These are phyloP conservation scores for Rosa rugosa DNA, from an alignment of 306 rosid genomes.

Conservation along the genomic window DNA sequence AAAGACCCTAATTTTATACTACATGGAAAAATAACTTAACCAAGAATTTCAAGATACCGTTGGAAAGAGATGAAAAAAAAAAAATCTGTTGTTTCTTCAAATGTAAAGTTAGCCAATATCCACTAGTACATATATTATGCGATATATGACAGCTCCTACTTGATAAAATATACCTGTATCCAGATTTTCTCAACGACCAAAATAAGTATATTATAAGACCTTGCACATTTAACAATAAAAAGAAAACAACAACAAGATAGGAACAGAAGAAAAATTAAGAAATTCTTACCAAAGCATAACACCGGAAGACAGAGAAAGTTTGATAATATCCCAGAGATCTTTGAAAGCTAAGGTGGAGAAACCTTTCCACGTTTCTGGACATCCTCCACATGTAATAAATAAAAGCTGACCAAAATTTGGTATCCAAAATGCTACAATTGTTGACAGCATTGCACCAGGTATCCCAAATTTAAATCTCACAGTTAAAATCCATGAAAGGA, in stretches of 20 bases:
- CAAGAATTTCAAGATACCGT: no score
- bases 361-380: slow-evolving; percentile 63
- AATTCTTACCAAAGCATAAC: slow-evolving; percentile 55
- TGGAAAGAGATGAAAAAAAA: no score
- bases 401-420: slow-evolving; percentile 54
- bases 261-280: no score
- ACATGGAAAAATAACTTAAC: no score
- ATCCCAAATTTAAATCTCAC: slow-evolving; percentile 50
- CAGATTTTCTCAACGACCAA: no score
- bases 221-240: background rate
- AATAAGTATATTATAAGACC: no score
- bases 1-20: no score
- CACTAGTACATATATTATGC: no score
- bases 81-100: no score
- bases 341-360: slow-evolving; percentile 56
- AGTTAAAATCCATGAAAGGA: slow-evolving; percentile 56
- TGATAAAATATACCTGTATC: background rate
- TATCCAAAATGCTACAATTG: slow-evolving; percentile 49
- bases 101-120: background rate
- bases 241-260: no score
- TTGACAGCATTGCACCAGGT: slow-evolving; percentile 54
- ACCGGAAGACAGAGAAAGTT: slow-evolving; percentile 64
- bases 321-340: slow-evolving; percentile 54
- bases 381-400: slow-evolving; percentile 37
- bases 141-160: no score